A percentile compares a stretch with the other conserved stretches of the same genome.
These are phyloP conservation scores for Gymnopus androsaceus DNA, from an alignment of 1,284 basidiomycete genomes.

Conservation along the genomic window DNA sequence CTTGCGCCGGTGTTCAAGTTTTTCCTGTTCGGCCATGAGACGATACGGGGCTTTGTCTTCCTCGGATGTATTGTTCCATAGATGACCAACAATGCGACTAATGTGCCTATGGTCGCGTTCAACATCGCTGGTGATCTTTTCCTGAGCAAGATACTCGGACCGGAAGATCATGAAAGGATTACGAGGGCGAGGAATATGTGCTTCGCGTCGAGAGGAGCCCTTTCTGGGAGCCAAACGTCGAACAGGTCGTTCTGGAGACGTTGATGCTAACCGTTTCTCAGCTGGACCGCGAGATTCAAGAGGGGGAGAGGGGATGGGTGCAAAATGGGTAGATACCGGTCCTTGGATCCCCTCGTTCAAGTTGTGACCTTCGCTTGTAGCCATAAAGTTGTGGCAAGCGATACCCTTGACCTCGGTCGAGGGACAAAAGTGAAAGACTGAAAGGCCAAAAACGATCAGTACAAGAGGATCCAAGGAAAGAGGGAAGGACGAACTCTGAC, in stretches of 20 bases:
- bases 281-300: slow-evolving; percentile 7
- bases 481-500: neutral
- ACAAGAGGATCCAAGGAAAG: neutral
- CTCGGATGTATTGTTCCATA: slow-evolving; percentile 53
- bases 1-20: slow-evolving; percentile 52
- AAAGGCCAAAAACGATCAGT: neutral
- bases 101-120: slow-evolving; percentile 62
- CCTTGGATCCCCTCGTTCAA: neutral
- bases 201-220: slow-evolving; percentile 5
- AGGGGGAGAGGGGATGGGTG: slow-evolving; percentile 5
- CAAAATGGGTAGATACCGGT: neutral
- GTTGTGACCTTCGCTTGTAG: neutral
- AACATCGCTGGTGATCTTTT: slow-evolving; percentile 41
- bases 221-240: slow-evolving; percentile 12
- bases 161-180: slow-evolving; percentile 88
- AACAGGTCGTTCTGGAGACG: slow-evolving; percentile 4
- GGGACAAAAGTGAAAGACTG: neutral
- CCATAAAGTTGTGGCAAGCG: neutral
- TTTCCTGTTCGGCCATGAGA: slow-evolving; percentile 56
- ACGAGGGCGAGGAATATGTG: slow-evolving; percentile 68
- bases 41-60: slow-evolving; percentile 52
- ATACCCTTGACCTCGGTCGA: neutral
- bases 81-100: slow-evolving; percentile 53
- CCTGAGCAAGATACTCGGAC: slow-evolving; percentile 61
- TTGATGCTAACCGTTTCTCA: neutral